Percentiles rank a stretch among this genome's conserved stretches.
phyloP scores from a whole-genome alignment of 208 protist genomes.

The Acanthamoeba sp. region DNA sequence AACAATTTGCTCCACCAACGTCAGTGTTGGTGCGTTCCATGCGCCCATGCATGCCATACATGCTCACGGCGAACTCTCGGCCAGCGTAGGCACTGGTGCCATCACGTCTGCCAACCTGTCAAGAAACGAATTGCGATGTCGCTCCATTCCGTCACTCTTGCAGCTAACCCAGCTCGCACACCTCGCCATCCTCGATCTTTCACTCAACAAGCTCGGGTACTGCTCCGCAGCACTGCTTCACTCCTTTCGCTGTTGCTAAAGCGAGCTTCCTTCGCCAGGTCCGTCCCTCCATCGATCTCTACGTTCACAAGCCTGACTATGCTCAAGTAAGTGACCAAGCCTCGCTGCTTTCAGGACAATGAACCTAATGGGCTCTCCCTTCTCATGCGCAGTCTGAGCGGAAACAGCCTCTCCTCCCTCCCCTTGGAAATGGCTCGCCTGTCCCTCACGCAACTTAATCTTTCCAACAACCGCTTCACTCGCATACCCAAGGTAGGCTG shows the following conservation, averaged over 20 bases:
- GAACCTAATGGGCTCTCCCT: too few relatives aligned
- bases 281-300: not conserved
- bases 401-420: not conserved
- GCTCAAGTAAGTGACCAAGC: not conserved
- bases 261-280: not conserved
- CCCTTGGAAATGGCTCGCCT: not conserved
- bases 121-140: not conserved
- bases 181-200: not conserved
- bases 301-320: not conserved
- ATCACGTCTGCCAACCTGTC: not conserved
- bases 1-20: not conserved
- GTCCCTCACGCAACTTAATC: constrained; percentile 1
- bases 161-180: not conserved
- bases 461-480: not conserved
- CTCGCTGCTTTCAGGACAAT: too few relatives aligned
- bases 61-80: too few relatives aligned
- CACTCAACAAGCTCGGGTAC: constrained; percentile 29
- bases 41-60: not conserved
- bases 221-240: not conserved
- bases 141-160: not conserved
- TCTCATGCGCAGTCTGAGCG: not conserved
- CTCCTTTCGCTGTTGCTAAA: not conserved
- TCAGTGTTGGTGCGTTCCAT: not conserved
- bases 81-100: not conserved
- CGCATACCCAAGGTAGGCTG: not conserved